Evolutionary conservation across 1,139 yeast species (phyloP), one percentile per base, ranked within the genome.

Genomic region (Yamadazyma songkhlaensis): DNA sequence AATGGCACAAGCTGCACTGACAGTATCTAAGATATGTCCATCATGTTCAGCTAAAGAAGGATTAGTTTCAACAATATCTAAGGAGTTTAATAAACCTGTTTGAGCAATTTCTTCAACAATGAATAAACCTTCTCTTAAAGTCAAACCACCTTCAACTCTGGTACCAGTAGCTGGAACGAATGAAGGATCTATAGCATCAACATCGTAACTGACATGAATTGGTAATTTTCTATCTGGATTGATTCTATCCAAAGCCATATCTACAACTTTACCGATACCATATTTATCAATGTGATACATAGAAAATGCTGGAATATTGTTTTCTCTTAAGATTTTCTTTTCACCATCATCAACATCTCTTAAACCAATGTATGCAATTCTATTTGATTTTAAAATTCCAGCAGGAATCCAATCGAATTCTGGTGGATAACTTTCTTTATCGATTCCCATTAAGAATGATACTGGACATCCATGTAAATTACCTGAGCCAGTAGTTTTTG

Each of bases 121-220:
- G 59, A 84, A 92, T 57, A 94, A 76, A 34, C 96, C 97, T 65
- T 92, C 98, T 67, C 98, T 78, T 62, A 92, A 75, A 6, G 96
- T 83, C 47, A 92, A 73, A 3, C 98, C 98, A 45, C 97, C 97
- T 59, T 96, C 83, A 13, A 92, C 98, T 40, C 97, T 90, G 2
- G 98, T 92, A 40, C 98, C 98, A 2, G 98, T 92, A 29, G 97
- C 96, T 23, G 97, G 97, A 11, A 94, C 97, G 56, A 73, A 88
- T 46, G 81, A 74, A 35, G 98, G 98, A 62, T 92, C 98, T 46
- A 92, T 82, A 32, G 97, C 97, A 62, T 92, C 98, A 35, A 92
- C 97, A 57, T 92, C 98, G 59, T 90, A 92, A 27, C 95, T 84
- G 51, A 94, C 67, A 66, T 92, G 97, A 47, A 92, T 74, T 29